Evolutionary conservation across 805 yeast genomes (phyloP).

Genomic region (Suhomyces vadensis): DNA sequence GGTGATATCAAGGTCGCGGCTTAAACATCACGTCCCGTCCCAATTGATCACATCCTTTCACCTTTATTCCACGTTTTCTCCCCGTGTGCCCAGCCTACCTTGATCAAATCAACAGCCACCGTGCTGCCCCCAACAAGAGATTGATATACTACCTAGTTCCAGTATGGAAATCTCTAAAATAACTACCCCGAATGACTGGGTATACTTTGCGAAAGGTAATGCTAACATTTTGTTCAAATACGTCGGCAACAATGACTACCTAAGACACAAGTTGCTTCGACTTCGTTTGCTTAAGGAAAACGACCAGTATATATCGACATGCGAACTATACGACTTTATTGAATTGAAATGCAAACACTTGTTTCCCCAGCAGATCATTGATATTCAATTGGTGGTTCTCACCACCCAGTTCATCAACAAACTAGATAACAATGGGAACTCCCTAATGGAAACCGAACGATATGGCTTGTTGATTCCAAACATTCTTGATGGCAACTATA

Average conservation of each 20-base stretch:
- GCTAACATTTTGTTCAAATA: slow-evolving; percentile 51
- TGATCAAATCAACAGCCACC: no score
- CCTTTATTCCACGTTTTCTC: background rate
- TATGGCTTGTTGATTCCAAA: slow-evolving; percentile 48
- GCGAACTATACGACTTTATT: slow-evolving; percentile 43
- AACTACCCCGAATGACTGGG: slow-evolving; percentile 41
- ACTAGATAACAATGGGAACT: slow-evolving; percentile 27
- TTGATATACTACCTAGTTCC: background rate
- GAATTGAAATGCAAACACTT: slow-evolving; percentile 32
- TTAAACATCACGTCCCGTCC: background rate
- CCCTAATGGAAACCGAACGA: slow-evolving; percentile 39
- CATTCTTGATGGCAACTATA: slow-evolving; percentile 34
- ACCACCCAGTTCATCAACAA: slow-evolving; percentile 30
- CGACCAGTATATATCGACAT: slow-evolving; percentile 39
- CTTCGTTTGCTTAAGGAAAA: slow-evolving; percentile 33
- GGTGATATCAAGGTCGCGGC: background rate
- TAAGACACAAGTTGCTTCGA: slow-evolving; percentile 41
- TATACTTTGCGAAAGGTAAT: slow-evolving; percentile 45
- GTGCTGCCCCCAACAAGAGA: no score
- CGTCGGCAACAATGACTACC: slow-evolving; percentile 32
- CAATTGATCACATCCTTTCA: no score
- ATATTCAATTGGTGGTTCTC: slow-evolving; percentile 33
- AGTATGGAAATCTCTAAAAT: slow-evolving; percentile 39
- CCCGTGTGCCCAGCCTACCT: no score
- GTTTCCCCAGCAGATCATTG: slow-evolving; percentile 32